phyloP scores from a whole-genome alignment of 176 grass and related monocot species.

The Aegilops tauschii region DNA sequence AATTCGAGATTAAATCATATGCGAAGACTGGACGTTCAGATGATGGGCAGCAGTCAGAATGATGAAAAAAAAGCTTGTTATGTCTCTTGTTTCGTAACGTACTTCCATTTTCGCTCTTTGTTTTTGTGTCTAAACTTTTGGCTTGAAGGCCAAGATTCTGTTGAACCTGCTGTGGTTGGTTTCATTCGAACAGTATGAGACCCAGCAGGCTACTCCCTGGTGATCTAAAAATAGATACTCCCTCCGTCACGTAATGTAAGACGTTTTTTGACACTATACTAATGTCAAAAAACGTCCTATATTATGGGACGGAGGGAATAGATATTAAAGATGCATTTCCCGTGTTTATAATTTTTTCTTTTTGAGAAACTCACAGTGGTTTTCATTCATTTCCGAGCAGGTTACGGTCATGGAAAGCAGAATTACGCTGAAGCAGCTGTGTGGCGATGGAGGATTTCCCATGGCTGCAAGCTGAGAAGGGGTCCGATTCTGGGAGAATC shows the following conservation, averaged over 20 bases:
- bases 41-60: not conserved
- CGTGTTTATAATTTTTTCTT: not conserved
- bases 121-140: not conserved
- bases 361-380: too few species aligned
- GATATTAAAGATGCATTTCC: not conserved
- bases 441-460: too few species aligned
- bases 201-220: too few species aligned
- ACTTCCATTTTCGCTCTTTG: not conserved
- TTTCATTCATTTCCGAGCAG: too few species aligned
- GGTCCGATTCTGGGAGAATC: too few species aligned
- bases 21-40: not conserved
- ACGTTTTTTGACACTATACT: too few species aligned
- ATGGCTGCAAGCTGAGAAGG: not conserved
- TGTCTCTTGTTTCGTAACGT: not conserved
- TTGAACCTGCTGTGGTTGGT: not conserved
- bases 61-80: not conserved
- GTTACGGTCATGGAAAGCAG: too few species aligned
- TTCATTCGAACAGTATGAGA: too few species aligned
- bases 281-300: too few species aligned
- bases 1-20: not conserved
- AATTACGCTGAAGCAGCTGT: too few species aligned
- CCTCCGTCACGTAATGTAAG: too few species aligned
- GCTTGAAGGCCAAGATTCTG: not conserved
- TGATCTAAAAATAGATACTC: not conserved
- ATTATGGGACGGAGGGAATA: not conserved